Evolutionary conservation across 2,329 filamentous ascomycete species (phyloP), one percentile per base, ranked within the genome.

Genomic region (Colletotrichum karsti): DNA sequence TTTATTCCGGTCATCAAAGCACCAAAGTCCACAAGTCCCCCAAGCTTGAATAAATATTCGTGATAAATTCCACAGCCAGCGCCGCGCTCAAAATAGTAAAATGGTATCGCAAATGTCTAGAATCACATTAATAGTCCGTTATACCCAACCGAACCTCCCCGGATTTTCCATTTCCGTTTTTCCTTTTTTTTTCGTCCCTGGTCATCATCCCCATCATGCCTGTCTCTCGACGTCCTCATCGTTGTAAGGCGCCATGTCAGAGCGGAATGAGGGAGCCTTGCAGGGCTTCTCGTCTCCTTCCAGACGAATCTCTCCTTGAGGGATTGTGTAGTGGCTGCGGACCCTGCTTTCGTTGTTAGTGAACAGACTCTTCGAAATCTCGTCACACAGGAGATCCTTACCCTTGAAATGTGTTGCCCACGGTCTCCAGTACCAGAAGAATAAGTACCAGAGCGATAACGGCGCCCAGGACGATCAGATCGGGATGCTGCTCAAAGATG

Each of bases 391-490:
- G 22, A 51, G 26, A 10, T 24, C 3, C 64, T 56, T 37, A 69
- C 66, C 66, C 66, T 44, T 69, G 66, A 18, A 67, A 66, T 3
- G 66, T 69, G 1, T 39, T 66, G 26, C 66, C 62, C 26, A 69
- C 50, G 12, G 63, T 61, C 62, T 69, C 66, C 37, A 69, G 26
- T 22, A 66, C 62, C 18, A 69, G 28, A 2, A 69, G 62, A 10
- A 61, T 30, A 5, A 69, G 8, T 2, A 69, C 66, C 8, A 69
- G 41, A 6, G 66, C 66, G 5, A 69, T 59, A 5, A 69, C 24
- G 13, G 62, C 66, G 18, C 54, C 66, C n/a, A 69, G 55, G n/a
- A 69, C 61, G 9, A 69, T 60, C 3, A 69, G 35, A n/a, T 69
- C 66, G 10, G 66, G 66, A 9, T 69, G 66, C n/a, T 69, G 39